phyloP scores from a whole-genome alignment of 2,329 filamentous ascomycete genomes.

The Nemania bipapillata region DNA sequence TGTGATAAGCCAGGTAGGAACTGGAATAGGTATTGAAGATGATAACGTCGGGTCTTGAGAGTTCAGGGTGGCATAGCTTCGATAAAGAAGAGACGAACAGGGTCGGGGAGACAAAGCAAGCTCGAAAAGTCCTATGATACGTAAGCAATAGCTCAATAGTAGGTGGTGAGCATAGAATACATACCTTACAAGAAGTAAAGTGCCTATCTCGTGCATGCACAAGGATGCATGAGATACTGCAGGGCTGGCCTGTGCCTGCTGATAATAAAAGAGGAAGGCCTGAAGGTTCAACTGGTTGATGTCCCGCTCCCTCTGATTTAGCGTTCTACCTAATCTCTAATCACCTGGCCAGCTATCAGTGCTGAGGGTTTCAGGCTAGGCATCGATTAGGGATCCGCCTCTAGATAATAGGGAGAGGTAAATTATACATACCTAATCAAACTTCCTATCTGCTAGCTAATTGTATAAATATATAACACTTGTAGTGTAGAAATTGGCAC shows the following conservation, averaged over 20 bases:
- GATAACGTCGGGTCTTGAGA: neutral
- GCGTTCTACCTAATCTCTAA: no score
- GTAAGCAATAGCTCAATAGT: neutral
- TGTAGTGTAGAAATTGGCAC: no score
- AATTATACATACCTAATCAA: neutral
- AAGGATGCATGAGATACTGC: slow-evolving; percentile 7
- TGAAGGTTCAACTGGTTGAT: neutral
- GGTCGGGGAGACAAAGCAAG: neutral
- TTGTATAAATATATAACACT: no score
- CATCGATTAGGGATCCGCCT: neutral
- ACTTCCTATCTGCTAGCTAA: neutral
- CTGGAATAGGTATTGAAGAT: slow-evolving; percentile 8
- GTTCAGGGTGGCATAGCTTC: slow-evolving; percentile 7
- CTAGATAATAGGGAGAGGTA: no score
- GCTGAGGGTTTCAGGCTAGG: slow-evolving; percentile 1
- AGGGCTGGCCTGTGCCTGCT: no score
- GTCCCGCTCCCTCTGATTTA: slow-evolving; percentile 14
- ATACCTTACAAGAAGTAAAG: no score
- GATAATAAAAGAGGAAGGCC: slow-evolving; percentile 4
- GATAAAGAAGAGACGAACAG: neutral
- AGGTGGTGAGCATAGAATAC: neutral
- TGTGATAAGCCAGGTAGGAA: slow-evolving; percentile 5
- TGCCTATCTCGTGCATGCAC: no score
- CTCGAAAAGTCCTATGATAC: neutral
- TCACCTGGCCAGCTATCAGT: slow-evolving; percentile 15